A percentile compares a stretch with the other conserved stretches of the same genome.
Conservation (phyloP, 1,284 basidiomycete species). For the Porodaedalea pini region DNA sequence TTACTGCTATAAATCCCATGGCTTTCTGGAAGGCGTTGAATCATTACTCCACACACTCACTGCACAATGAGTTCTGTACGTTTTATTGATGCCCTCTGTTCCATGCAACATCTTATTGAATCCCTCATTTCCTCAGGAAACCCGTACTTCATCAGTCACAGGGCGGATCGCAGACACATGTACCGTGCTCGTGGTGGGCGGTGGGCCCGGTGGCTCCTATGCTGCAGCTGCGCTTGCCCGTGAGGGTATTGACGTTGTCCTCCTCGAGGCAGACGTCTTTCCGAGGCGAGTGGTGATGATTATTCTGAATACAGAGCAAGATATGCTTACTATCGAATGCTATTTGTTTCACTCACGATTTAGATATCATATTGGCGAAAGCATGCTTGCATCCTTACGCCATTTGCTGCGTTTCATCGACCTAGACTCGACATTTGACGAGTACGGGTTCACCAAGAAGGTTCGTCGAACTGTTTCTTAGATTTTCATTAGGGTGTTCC, state of each 20-base stretch:
- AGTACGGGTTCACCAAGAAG: constrained; percentile 54
- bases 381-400: constrained; percentile 58
- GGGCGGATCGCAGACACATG: too few relatives aligned
- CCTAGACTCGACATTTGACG: constrained; percentile 51
- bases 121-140: too few relatives aligned
- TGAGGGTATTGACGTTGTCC: constrained; percentile 64
- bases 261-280: constrained; percentile 68
- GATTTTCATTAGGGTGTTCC: too few relatives aligned
- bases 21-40: too few relatives aligned
- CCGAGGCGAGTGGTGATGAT: constrained; percentile 43
- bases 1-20: too few relatives aligned
- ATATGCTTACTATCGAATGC: background rate
- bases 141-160: too few relatives aligned
- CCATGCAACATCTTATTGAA: too few relatives aligned
- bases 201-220: constrained; percentile 70
- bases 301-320: background rate
- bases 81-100: too few relatives aligned
- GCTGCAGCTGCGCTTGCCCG: constrained; percentile 65
- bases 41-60: too few relatives aligned
- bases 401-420: constrained; percentile 59
- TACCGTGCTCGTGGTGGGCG: constrained; percentile 49
- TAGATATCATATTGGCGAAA: constrained; percentile 69
- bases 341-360: background rate
- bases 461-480: too few relatives aligned
- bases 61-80: too few relatives aligned